Percentiles rank a stretch among this genome's conserved stretches.
phyloP scores from a whole-genome alignment of 345 rosid genomes.

The Streptanthus diversifolius region DNA sequence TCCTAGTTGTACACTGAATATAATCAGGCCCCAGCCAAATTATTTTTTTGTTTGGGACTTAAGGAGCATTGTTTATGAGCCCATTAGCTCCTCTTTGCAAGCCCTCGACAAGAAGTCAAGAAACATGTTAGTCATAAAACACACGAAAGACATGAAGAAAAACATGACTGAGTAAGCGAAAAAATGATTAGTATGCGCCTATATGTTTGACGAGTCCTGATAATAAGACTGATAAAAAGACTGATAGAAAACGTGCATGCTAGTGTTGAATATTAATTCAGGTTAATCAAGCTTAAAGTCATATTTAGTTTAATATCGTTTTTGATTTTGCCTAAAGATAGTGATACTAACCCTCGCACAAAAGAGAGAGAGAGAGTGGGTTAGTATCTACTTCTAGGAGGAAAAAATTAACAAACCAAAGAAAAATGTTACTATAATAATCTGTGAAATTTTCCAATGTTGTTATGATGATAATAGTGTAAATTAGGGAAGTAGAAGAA shows the following conservation, averaged over 20 bases:
- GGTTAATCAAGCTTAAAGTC: background rate
- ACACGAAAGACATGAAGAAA: background rate
- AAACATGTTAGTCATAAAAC: background rate
- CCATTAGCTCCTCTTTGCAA: background rate
- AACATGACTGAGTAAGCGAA: background rate
- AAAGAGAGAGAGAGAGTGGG: too few relatives aligned
- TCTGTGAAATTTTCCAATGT: background rate
- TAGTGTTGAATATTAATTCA: background rate
- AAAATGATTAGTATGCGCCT: background rate
- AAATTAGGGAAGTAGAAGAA: background rate
- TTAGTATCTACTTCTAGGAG: too few relatives aligned
- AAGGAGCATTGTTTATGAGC: background rate
- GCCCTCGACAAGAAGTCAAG: background rate
- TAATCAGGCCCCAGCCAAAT: background rate
- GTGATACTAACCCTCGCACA: too few relatives aligned
- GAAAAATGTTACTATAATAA: background rate
- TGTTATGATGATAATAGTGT: background rate
- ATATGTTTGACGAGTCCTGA: background rate
- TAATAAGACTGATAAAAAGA: background rate
- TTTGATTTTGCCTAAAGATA: background rate
- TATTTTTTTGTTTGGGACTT: background rate
- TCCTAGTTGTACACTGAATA: background rate
- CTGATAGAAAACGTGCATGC: slow-evolving; percentile 26
- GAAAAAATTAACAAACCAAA: too few relatives aligned
- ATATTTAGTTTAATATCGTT: background rate